phyloP scores from a whole-genome alignment of 164 flowering plant genomes.

The Hamamelis virginiana region DNA sequence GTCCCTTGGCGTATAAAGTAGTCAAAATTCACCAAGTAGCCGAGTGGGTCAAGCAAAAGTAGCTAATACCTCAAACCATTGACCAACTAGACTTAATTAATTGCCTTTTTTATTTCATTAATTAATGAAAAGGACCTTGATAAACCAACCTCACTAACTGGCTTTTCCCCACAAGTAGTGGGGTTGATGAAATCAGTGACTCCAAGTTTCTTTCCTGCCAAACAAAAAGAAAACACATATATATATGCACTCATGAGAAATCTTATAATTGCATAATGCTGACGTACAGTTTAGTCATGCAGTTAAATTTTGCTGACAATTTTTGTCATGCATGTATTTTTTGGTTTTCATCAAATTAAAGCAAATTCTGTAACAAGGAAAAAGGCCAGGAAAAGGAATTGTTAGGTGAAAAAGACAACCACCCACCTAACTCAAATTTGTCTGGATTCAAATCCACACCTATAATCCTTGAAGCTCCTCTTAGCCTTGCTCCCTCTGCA shows the following conservation, averaged over 20 bases:
- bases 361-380: neutral
- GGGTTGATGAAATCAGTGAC: conserved; percentile 67
- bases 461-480: conserved; percentile 66
- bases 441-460: conserved; percentile 68
- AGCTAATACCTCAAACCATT: too few species aligned
- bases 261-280: too few species aligned
- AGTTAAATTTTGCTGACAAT: too few species aligned
- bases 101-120: too few species aligned
- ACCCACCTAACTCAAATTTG: conserved; percentile 52
- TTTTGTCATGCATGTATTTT: neutral
- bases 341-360: too few species aligned
- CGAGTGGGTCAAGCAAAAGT: too few species aligned
- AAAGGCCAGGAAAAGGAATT: neutral
- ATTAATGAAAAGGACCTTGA: neutral
- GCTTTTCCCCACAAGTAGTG: conserved; percentile 31
- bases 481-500: conserved; percentile 61
- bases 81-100: too few species aligned
- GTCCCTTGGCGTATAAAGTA: too few species aligned
- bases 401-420: neutral
- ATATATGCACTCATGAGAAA: too few species aligned
- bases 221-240: neutral
- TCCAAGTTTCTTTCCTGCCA: conserved; percentile 61
- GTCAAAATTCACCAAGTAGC: too few species aligned
- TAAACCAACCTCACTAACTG: conserved; percentile 40
- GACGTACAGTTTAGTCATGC: too few species aligned